A percentile compares a stretch with the other conserved stretches of the same genome.
These are phyloP conservation scores for Ottelia alismoides DNA, from an alignment of 106 monocot genomes.

Conservation along the genomic window DNA sequence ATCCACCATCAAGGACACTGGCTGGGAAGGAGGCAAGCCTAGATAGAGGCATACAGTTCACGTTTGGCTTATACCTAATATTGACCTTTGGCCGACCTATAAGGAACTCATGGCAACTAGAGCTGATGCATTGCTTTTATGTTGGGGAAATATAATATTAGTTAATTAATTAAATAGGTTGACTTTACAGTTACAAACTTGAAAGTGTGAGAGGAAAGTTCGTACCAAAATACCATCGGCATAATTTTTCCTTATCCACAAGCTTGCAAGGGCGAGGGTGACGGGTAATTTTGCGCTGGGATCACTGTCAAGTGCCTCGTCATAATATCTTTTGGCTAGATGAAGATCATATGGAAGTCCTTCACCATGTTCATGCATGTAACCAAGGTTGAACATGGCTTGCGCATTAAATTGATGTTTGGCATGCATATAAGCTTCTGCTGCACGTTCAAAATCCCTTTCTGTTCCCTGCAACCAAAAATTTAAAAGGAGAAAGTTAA, in stretches of 20 bases:
- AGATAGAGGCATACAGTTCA: background rate
- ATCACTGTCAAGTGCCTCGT: conserved; percentile 75
- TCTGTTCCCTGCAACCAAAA: conserved; percentile 79
- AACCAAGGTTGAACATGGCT: conserved; percentile 96
- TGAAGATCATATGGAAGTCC: conserved; percentile 94
- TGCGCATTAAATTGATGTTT: conserved; percentile 83
- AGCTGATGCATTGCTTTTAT: too few species aligned
- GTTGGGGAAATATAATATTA: background rate
- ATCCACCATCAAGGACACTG: too few species aligned
- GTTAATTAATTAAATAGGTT: background rate
- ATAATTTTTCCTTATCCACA: conserved; percentile 85
- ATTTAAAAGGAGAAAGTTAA: too few species aligned
- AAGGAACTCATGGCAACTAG: background rate
- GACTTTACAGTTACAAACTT: too few species aligned
- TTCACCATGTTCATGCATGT: conserved; percentile 96
- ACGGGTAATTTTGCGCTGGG: conserved; percentile 77
- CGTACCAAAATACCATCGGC: conserved; percentile 59
- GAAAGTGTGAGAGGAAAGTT: conserved; percentile 1
- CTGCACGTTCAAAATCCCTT: conserved; percentile 84
- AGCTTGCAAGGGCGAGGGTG: conserved; percentile 64
- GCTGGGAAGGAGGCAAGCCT: too few species aligned
- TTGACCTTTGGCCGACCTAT: background rate
- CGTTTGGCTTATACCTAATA: too few species aligned
- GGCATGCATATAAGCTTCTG: conserved; percentile 92
- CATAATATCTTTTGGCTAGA: conserved; percentile 91